Evolutionary conservation across 108 stramenopile genomes (phyloP), one percentile per base, ranked within the genome.

Genomic region (Skeletonema marinoi): DNA sequence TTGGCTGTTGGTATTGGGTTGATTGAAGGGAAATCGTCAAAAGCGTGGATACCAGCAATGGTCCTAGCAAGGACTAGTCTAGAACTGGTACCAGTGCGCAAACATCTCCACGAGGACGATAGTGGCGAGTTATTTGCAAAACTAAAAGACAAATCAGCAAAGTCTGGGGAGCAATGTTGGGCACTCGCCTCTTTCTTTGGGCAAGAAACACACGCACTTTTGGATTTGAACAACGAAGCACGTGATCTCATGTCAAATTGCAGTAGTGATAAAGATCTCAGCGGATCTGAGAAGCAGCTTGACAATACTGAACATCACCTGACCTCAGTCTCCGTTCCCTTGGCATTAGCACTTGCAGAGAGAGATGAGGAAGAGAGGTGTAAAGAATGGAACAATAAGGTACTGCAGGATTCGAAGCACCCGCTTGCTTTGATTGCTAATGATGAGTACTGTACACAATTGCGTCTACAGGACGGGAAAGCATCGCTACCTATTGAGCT

Each of bases 31-130:
- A 60, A 76, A 66, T 59, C 32, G 13, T 21, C 30, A 6, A 56
- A 60, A 68, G 5, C 7, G 9, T 94, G 88, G 88, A 84, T 72
- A 65, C 90, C 86, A 44, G 90, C 80, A 35, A 84, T 82, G 80
- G 41, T 88, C 3, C 83, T 90, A 68, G 74, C 74, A n/a, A 68
- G 94, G 10, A 89, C 75, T 32, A 77, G 86, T 3, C 75, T 92
- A 32, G 94, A 95, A 68, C 51, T 92, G 35, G 78, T 90, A 0
- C 70, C 86, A 6, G 86, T 87, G 6, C 77, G 80, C 19, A 31
- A 68, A 29, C 60, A 71, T 29, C 50, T 86, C 46, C n/a, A 74
- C 44, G 85, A 88, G 71, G 71, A 80, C 58, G 65, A 78, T 4
- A 77, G 78, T 25, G 78, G 85, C 19, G 81, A 70, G 30, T 83